A percentile compares a stretch with the other conserved stretches of the same genome.
These are phyloP conservation scores for Thraustotheca clavata DNA, from an alignment of 352 stramenopile species.

Conservation along the genomic window DNA sequence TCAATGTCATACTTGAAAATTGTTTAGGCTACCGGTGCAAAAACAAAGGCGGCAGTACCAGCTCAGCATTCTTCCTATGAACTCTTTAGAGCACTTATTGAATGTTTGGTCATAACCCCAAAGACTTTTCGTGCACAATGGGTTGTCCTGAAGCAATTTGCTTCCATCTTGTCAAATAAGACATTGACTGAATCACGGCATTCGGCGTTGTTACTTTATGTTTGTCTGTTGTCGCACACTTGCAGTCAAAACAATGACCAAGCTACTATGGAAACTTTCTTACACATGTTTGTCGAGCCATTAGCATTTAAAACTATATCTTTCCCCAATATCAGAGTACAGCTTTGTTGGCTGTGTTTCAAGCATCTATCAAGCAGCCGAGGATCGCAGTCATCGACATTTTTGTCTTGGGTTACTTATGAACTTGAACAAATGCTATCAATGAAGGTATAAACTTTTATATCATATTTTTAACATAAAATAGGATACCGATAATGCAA, in stretches of 20 bases:
- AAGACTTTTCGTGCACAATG: constrained; percentile 44
- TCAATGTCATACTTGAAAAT: neutral
- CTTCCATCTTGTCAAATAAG: constrained; percentile 39
- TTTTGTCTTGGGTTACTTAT: constrained; percentile 2
- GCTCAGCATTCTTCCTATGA: constrained; percentile 11
- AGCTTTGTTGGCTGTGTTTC: constrained; percentile 46
- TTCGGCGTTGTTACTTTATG: constrained; percentile 5
- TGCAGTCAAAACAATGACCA: neutral
- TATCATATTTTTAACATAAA: neutral
- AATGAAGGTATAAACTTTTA: constrained; percentile 6
- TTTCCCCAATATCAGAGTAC: constrained; percentile 29
- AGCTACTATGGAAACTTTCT: constrained; percentile 20
- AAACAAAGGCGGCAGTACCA: neutral
- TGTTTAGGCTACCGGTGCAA: neutral
- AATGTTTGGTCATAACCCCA: constrained; percentile 29
- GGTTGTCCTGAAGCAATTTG: constrained; percentile 52
- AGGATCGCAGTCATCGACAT: neutral
- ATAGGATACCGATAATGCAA: constrained; percentile 2
- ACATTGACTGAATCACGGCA: constrained; percentile 21
- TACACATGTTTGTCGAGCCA: constrained; percentile 16
- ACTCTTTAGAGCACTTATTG: constrained; percentile 35
- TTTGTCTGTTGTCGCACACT: constrained; percentile 5
- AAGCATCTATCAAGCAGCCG: constrained; percentile 33
- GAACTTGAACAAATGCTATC: neutral
- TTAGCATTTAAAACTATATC: constrained; percentile 9